Evolutionary conservation across 352 stramenopile species (phyloP), one percentile per base, ranked within the genome.

Genomic region (Globisporangium carolinianum): DNA sequence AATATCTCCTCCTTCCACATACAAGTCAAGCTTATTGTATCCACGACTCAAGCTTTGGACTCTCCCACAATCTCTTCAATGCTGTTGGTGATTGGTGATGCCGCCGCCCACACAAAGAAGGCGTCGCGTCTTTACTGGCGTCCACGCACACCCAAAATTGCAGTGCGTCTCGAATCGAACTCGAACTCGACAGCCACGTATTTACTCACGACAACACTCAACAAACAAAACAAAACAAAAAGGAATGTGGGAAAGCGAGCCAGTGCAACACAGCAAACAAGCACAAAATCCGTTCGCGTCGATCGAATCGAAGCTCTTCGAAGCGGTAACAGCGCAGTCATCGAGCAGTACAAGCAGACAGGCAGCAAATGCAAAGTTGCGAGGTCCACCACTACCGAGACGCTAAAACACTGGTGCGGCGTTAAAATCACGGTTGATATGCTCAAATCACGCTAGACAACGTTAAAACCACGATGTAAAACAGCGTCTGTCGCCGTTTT

Each of bases 201-300:
- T 12, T 43, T 8, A 12, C 39, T 43, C 39, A 32, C 24, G 24
- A 32, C 24, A 32, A 32, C 24, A 32, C 24, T 32, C 24, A 32
- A 32, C 24, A 32, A 32, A 24, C 24, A 3, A 24, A 24, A 32
- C 24, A 32, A 32, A 32, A 32, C 24, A 32, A 32, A 32, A 32
- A 32, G 24, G 24, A 32, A 32, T 32, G 24, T 32, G 24, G 39
- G 11, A 43, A 8, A 43, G 7, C 7, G 11, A 43, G 39, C 39
- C 39, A 43, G 39, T 43, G 15, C 36, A 36, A 2, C 24, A 32
- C 24, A 32, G 24, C 24, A 32, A 32, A 32, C 24, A 32, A 32
- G 24, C 24, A 2, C 24, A 49, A 60, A 61, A 61, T 61, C 55
- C 55, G 38, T 61, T 61, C 55, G 55, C 55, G 55, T 55, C 55